Conservation (phyloP, 352 stramenopile genomes). For the Elongisporangium senticosum region DNA sequence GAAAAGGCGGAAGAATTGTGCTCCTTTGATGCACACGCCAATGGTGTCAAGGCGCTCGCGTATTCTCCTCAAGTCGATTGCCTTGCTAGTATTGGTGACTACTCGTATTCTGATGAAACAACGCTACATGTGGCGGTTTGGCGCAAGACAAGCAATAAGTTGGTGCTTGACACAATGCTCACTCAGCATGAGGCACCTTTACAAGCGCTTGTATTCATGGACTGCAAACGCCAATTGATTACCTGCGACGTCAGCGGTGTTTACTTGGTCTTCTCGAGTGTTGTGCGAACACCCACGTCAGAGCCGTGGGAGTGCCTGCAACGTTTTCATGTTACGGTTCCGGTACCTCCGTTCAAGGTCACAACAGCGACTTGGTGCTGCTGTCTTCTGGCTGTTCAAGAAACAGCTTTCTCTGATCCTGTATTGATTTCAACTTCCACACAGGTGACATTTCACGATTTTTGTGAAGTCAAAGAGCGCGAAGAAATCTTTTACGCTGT, state of each 20-base stretch:
- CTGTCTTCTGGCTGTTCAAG: constrained; percentile 31
- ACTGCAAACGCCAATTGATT: constrained; percentile 53
- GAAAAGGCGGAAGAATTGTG: constrained; percentile 38
- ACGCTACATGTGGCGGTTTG: constrained; percentile 52
- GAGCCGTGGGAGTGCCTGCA: constrained; percentile 47
- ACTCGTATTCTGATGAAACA: constrained; percentile 65
- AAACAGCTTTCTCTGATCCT: constrained; percentile 41
- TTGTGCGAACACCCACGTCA: constrained; percentile 34
- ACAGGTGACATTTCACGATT: constrained; percentile 47
- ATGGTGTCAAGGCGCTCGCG: constrained; percentile 46
- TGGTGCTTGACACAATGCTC: constrained; percentile 28
- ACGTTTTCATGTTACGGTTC: constrained; percentile 18
- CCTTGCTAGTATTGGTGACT: constrained; percentile 49
- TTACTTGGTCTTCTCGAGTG: constrained; percentile 42
- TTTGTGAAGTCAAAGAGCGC: constrained; percentile 46
- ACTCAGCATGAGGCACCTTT: constrained; percentile 30
- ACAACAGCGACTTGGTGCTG: constrained; percentile 12
- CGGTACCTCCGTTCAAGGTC: neutral
- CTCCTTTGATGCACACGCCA: constrained; percentile 47
- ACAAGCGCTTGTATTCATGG: constrained; percentile 43
- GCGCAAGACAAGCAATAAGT: constrained; percentile 27
- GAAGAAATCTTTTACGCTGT: constrained; percentile 61
- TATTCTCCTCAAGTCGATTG: constrained; percentile 42
- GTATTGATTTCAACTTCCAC: constrained; percentile 41
- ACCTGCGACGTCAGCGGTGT: constrained; percentile 40